Evolutionary conservation across 2,329 filamentous ascomycete genomes (phyloP).

Genomic region (Verticillium isaacii): DNA sequence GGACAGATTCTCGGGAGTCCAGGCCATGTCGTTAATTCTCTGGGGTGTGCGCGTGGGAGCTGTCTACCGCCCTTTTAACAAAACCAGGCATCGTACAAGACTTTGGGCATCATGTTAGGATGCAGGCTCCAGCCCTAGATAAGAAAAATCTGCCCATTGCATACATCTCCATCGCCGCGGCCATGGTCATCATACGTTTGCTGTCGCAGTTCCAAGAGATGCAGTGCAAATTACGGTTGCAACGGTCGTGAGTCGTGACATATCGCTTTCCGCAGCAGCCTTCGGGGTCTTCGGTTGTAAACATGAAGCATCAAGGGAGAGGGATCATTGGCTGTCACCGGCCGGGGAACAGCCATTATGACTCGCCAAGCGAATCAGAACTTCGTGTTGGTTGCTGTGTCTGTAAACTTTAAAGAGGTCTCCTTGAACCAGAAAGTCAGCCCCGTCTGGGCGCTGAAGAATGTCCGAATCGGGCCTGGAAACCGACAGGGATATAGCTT

Average conservation of each 20-base stretch:
- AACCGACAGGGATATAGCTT: background rate
- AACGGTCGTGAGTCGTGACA: background rate
- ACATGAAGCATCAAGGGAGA: background rate
- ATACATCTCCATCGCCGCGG: background rate
- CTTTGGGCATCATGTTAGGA: too few species aligned
- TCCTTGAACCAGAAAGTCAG: background rate
- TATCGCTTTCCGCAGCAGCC: background rate
- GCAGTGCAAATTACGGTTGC: background rate
- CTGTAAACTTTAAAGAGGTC: background rate
- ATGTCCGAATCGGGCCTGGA: background rate
- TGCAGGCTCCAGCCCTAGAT: background rate
- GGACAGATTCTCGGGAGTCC: background rate
- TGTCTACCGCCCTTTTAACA: too few species aligned
- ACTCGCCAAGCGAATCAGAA: background rate
- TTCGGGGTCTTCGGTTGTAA: background rate
- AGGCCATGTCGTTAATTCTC: background rate
- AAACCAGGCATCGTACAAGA: too few species aligned
- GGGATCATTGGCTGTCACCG: background rate
- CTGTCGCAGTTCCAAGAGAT: background rate
- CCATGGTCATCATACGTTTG: background rate
- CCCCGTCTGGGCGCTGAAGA: background rate
- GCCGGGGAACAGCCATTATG: background rate
- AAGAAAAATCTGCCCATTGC: background rate
- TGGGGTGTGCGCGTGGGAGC: background rate
- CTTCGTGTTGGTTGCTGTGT: background rate